A percentile compares a stretch with the other conserved stretches of the same genome.
Evolutionary conservation across 345 rosid species (phyloP).

Genomic region (Mallotus nudiflorus): DNA sequence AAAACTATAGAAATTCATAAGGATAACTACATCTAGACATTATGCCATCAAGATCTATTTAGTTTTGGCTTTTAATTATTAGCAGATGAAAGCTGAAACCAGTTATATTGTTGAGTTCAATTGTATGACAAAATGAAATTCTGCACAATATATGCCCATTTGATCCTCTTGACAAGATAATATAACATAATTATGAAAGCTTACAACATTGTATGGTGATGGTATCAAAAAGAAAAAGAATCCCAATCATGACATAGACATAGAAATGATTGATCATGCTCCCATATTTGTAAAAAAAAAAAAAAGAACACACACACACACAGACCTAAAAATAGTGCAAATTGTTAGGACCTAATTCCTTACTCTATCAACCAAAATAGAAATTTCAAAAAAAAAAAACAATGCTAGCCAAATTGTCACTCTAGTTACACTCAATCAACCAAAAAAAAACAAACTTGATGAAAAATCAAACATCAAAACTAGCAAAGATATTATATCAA

Average conservation of each 20-base stretch:
- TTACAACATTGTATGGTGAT: background rate
- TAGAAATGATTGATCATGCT: too few relatives aligned
- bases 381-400: background rate
- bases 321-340: background rate
- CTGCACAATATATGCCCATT: background rate
- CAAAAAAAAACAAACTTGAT: background rate
- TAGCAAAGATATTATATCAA: constrained; percentile 16
- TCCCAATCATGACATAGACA: too few relatives aligned
- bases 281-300: background rate
- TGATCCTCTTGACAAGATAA: background rate
- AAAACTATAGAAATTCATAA: background rate
- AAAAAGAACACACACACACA: too few relatives aligned
- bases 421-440: background rate
- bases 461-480: background rate
- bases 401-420: background rate
- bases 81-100: background rate
- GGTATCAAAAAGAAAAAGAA: background rate
- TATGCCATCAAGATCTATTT: background rate
- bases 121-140: background rate
- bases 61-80: background rate
- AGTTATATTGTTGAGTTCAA: background rate
- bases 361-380: background rate
- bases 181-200: background rate
- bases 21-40: background rate
- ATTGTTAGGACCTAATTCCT: background rate